A percentile compares a stretch with the other conserved stretches of the same genome.
Conservation (phyloP, 306 rosid genomes). For the Pyrus bretschneideri region DNA sequence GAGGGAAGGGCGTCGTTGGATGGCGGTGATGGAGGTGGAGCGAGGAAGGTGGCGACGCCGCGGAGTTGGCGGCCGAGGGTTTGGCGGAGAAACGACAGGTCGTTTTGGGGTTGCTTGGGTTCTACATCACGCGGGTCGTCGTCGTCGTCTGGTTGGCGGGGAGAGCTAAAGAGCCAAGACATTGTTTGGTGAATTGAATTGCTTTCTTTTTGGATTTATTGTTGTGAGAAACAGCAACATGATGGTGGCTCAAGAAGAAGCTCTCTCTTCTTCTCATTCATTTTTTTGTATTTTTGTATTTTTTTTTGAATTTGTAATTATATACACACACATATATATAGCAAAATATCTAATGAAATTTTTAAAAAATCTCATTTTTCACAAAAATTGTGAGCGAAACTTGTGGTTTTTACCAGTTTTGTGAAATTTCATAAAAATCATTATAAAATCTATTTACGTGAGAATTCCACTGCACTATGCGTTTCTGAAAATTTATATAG, state of each 20-base stretch:
- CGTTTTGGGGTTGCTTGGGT: constrained; percentile 34
- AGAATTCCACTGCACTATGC: too few relatives aligned
- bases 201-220: not conserved
- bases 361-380: too few relatives aligned
- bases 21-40: constrained; percentile 73
- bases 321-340: not conserved
- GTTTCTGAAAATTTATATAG: too few relatives aligned
- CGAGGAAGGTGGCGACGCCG: constrained; percentile 79
- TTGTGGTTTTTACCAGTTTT: too few relatives aligned
- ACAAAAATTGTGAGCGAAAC: too few relatives aligned
- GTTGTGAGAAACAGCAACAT: not conserved
- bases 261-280: not conserved
- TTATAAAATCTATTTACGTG: too few relatives aligned
- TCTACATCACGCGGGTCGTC: constrained; percentile 20
- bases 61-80: constrained; percentile 55
- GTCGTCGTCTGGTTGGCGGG: constrained; percentile 32
- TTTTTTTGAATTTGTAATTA: not conserved
- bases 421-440: too few relatives aligned
- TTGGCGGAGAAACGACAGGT: constrained; percentile 41
- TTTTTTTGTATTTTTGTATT: not conserved
- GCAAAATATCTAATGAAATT: too few relatives aligned
- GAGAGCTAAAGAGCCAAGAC: constrained; percentile 78
- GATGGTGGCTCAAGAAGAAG: not conserved
- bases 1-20: constrained; percentile 51
- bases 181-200: constrained; percentile 20